Evolutionary conservation across 306 rosid genomes (phyloP), one percentile per base, ranked within the genome.

Genomic region (Cicer chorassanicum): DNA sequence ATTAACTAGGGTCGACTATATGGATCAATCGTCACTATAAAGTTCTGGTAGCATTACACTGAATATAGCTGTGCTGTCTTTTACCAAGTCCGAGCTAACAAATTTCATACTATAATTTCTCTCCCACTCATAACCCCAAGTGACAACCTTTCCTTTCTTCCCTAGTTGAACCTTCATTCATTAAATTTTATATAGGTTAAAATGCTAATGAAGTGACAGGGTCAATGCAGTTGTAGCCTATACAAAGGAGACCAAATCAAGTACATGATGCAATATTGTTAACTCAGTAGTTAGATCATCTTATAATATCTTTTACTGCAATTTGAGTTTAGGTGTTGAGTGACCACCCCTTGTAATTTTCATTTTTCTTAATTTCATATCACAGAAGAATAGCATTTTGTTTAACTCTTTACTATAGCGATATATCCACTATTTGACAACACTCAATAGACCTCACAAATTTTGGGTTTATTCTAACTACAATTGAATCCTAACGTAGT

Each of bases 171-270:
- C 63, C 61, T 45, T 43, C 10, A 57, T 18, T 11, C 53, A 13
- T 15, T 19, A 54, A 54, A 41, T 54, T 34, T 67, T 67, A 68
- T 6, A 39, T 12, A 24, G 72, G 55, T 51, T 51, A 50, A 42
- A 42, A 13, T 29, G 66, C 8, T 65, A 13, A 51, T 49, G 16
- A 43, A 57, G 11, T 57, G 51, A 38, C 60, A 56, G 48, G 36
- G 62, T 38, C 36, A 60, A 78, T 18, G 48, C 50, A 43, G 41
- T 60, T 46, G 36, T 49, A 59, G 64, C 75, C 45, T 36, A 68
- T n/a, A 34, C 0, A 55, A 9, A 68, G 12, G 54, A 38, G 67
- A 69, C 34, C 40, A n/a, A 41, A 46, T 39, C 6, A 61, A 62
- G 62, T 62, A 41, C 62, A 60, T 0, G 21, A 9, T 18, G 29